Evolutionary conservation across 1,284 basidiomycete species (phyloP).

Genomic region (Puccinia hordei): DNA sequence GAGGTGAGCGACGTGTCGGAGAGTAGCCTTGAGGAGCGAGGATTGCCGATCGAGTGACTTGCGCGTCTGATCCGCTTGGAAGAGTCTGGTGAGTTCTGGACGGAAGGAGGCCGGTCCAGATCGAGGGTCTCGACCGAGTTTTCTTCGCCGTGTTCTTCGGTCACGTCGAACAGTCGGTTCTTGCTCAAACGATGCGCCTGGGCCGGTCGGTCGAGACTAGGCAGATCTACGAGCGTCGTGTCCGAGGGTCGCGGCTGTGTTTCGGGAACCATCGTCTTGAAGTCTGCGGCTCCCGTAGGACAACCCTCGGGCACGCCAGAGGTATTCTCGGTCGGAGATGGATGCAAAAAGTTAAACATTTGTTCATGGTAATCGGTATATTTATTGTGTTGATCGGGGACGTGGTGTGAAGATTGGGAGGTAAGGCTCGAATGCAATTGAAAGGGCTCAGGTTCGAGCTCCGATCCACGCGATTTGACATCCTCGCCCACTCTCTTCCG

Average conservation of each 20-base stretch:
- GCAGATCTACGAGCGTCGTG: not conserved
- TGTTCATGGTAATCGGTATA: conserved; percentile 25
- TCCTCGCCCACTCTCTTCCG: not conserved
- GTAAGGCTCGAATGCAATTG: not conserved
- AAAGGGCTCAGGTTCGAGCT: not conserved
- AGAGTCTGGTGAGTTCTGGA: not conserved
- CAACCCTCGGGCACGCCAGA: not conserved
- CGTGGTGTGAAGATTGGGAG: not conserved
- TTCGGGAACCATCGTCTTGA: not conserved
- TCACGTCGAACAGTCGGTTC: not conserved
- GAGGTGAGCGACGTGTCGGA: too few relatives aligned
- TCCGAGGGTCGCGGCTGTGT: not conserved
- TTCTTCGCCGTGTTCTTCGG: not conserved
- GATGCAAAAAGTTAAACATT: conserved; percentile 11
- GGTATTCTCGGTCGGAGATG: not conserved
- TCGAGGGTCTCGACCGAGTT: not conserved
- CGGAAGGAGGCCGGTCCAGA: not conserved
- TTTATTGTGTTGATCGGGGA: not conserved
- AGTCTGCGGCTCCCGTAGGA: not conserved
- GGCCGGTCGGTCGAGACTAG: not conserved
- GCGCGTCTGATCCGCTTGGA: not conserved
- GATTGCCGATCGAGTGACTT: not conserved
- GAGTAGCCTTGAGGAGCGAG: not conserved
- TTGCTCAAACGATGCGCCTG: not conserved
- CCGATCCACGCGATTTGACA: not conserved